These are phyloP conservation scores for Trametes elegans DNA, from an alignment of 768 basidiomycete genomes.

Conservation along the genomic window DNA sequence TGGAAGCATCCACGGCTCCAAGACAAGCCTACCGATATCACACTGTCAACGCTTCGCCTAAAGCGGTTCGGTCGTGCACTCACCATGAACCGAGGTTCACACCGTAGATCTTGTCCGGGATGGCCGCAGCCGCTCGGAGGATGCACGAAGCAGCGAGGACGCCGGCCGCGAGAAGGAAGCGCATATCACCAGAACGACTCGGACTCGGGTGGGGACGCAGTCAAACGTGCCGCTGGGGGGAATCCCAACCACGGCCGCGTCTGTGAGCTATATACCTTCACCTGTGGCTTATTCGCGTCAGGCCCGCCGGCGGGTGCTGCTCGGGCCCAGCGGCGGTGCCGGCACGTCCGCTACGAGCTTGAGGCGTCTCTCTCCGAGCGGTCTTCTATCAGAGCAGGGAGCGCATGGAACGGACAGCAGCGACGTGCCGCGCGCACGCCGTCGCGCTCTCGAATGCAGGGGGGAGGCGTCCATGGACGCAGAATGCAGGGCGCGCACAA, in stretches of 20 bases:
- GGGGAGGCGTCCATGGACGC: neutral
- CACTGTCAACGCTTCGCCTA: neutral
- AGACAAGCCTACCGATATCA: conserved; percentile 51
- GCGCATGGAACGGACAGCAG: conserved; percentile 4
- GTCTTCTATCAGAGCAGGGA: conserved; percentile 9
- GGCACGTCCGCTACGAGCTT: conserved; percentile 1
- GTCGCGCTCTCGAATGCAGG: neutral
- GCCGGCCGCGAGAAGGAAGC: neutral
- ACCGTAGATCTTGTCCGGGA: conserved; percentile 56
- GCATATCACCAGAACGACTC: neutral
- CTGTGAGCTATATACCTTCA: neutral
- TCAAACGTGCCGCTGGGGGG: no score
- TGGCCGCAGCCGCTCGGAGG: neutral
- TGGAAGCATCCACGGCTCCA: conserved; percentile 85
- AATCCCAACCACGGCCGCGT: no score
- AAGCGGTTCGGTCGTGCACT: conserved; percentile 15
- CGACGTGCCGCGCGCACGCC: conserved; percentile 1
- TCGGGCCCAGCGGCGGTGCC: neutral
- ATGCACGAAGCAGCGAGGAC: neutral
- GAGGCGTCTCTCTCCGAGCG: conserved; percentile 2
- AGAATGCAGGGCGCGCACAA: neutral
- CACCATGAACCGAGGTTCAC: conserved; percentile 72
- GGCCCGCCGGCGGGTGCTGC: neutral
- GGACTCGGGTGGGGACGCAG: neutral
- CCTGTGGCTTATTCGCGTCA: neutral